Evolutionary conservation across 345 rosid genomes (phyloP).

Genomic region (Pugionium cornutum): DNA sequence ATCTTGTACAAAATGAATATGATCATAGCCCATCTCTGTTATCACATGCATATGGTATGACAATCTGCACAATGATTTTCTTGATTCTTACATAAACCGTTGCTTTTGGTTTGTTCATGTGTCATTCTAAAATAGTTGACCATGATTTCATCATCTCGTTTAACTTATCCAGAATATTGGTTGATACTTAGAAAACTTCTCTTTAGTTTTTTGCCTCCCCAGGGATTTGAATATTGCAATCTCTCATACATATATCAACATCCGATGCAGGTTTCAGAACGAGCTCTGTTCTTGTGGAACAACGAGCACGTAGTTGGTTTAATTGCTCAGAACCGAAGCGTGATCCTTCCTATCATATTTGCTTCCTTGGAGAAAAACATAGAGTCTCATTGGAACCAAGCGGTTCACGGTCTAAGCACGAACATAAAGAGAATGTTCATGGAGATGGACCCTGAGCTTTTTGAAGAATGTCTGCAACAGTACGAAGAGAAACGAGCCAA

Average conservation of each 20-base stretch:
- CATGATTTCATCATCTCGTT: conserved; percentile 1
- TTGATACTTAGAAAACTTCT: neutral
- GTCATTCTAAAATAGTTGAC: neutral
- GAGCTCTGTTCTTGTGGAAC: conserved; percentile 90
- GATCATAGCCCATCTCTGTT: conserved; percentile 2
- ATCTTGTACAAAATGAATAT: neutral
- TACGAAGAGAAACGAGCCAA: conserved; percentile 62
- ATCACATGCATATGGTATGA: neutral
- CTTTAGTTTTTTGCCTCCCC: too few species aligned
- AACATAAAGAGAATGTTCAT: conserved; percentile 80
- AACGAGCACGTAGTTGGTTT: conserved; percentile 79
- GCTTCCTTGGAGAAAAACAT: conserved; percentile 79
- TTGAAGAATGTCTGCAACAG: conserved; percentile 72
- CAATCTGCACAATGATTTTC: neutral
- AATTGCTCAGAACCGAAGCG: conserved; percentile 69
- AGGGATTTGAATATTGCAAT: neutral
- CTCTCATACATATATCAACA: neutral
- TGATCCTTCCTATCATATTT: conserved; percentile 69
- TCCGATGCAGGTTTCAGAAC: conserved; percentile 77
- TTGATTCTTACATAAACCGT: conserved; percentile 3
- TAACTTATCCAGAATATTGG: neutral
- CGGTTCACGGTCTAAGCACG: conserved; percentile 76
- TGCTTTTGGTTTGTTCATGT: neutral
- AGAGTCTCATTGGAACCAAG: conserved; percentile 78
- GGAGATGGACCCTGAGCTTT: conserved; percentile 80